Base-by-base conservation (phyloP, 768 basidiomycete species). In the Coprinopsis marcescibilis region DNA sequence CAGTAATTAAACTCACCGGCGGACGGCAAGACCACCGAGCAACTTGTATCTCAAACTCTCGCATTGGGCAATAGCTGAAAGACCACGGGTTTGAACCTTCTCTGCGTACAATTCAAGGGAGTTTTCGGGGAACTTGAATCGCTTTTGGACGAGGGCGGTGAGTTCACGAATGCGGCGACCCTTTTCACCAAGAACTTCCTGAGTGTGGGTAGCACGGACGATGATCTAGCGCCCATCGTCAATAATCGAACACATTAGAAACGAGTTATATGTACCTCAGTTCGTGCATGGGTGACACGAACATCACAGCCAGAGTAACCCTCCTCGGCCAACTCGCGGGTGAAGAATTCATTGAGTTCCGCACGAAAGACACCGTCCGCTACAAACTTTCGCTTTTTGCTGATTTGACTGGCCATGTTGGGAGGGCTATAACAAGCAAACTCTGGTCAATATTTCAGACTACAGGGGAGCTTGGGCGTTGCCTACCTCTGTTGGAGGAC, bases 261-360 rank as follows among this genome's bases (percentile, higher is more conserved):
- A 15, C 19, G 44, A 32, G 35, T 34, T 3, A 23, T 19, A 52
- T 46, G 49, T 63, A 90, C 89, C 77, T 99, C 96, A 58, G 96
- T 99, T 62, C 95, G 89, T 53, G 95, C 94, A 68, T 98, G 95
- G 57, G 96, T 97, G 52, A 97, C 94, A 63, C 96, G 92, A 67
- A 99, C 96, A 72, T 99, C 96, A 69, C 96, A 99, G 46, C 96
- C 96, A 72, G 96, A 98, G 81, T 98, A 99, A 58, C 95, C 95
- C 71, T 99, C 96, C 72, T 94, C 94, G 45, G 96, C 89, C 60
- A 98, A 89, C 71, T 98, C 95, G 58, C 93, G 85, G 50, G 83
- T 90, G 70, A 98, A 96, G 80, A 99, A 98, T 71, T 99, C 96
- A 65, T 91, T 91, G 67, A 99, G 81, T 73, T 99, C 96, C 57